Evolutionary conservation across 2,329 filamentous ascomycete genomes (phyloP).

Genomic region (Fusarium albidum): DNA sequence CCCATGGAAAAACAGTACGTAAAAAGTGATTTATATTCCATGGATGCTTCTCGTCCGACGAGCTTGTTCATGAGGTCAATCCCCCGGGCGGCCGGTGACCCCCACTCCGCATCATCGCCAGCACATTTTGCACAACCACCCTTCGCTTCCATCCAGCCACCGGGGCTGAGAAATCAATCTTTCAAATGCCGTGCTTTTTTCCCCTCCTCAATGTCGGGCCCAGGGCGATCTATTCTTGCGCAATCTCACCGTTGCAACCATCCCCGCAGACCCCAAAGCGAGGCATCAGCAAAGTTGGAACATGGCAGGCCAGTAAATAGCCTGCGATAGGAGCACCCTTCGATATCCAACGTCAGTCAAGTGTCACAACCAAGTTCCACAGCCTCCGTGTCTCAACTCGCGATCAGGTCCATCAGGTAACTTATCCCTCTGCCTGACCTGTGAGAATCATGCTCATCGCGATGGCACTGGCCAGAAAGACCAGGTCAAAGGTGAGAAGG

Average conservation of each 20-base stretch:
- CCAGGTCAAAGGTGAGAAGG: conserved; percentile 56
- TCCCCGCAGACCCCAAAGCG: conserved; percentile 53
- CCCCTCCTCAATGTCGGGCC: conserved; percentile 33
- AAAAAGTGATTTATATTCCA: conserved; percentile 12
- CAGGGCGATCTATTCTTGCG: conserved; percentile 49
- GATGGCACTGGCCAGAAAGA: conserved; percentile 63
- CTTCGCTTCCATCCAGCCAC: background rate
- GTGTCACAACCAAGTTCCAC: background rate
- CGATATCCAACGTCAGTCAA: conserved; percentile 17
- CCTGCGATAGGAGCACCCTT: conserved; percentile 66
- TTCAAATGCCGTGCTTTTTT: too few relatives aligned
- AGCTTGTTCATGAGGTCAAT: conserved; percentile 2
- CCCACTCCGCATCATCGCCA: conserved; percentile 21
- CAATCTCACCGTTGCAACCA: conserved; percentile 54
- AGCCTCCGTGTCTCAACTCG: conserved; percentile 38
- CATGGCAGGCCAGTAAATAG: conserved; percentile 66
- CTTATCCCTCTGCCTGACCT: conserved; percentile 68
- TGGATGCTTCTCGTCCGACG: background rate
- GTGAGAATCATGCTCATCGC: conserved; percentile 69
- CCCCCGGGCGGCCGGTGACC: conserved; percentile 12
- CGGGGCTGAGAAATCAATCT: background rate
- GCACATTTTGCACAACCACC: conserved; percentile 11
- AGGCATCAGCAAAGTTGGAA: conserved; percentile 66
- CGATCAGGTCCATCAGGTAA: too few relatives aligned
- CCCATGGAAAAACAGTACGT: conserved; percentile 20